Percentiles rank a stretch among this genome's conserved stretches.
phyloP scores from a whole-genome alignment of 768 basidiomycete genomes.

The Solioccasus polychromus region DNA sequence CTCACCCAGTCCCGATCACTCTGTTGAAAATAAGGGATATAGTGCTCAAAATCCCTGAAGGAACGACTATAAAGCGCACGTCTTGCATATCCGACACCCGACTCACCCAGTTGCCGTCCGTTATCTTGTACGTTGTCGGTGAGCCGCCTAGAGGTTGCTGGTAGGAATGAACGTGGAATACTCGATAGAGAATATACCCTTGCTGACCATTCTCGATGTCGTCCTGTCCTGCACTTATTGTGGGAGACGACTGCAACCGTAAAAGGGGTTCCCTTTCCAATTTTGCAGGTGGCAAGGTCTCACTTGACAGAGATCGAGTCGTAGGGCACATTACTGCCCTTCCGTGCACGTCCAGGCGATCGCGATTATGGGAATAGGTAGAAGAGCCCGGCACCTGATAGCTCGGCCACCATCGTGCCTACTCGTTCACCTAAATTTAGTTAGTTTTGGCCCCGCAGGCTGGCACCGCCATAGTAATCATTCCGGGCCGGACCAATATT shows the following conservation, averaged over 20 bases:
- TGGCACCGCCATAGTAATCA: too few relatives aligned
- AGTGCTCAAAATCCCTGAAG: slow-evolving; percentile 41
- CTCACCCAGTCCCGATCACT: slow-evolving; percentile 70
- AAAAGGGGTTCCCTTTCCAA: slow-evolving; percentile 25
- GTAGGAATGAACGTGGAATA: not conserved
- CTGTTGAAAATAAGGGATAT: slow-evolving; percentile 72
- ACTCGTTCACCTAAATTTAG: too few relatives aligned
- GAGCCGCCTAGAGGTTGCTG: slow-evolving; percentile 6
- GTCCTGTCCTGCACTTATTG: not conserved
- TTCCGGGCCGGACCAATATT: too few relatives aligned
- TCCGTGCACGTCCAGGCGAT: too few relatives aligned
- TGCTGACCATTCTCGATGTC: slow-evolving; percentile 17
- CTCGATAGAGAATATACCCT: not conserved
- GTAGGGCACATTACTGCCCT: too few relatives aligned
- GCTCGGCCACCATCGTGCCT: too few relatives aligned
- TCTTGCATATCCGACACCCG: not conserved
- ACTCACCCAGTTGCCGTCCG: slow-evolving; percentile 51
- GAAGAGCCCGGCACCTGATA: too few relatives aligned
- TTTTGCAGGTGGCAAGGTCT: not conserved
- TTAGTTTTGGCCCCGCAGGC: too few relatives aligned
- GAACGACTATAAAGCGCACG: not conserved
- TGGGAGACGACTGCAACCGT: not conserved
- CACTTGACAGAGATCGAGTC: not conserved
- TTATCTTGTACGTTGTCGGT: slow-evolving; percentile 47
- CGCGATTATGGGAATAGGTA: too few relatives aligned